Evolutionary conservation across 1,284 basidiomycete species (phyloP).

Genomic region (Apiotrichum domesticum): DNA sequence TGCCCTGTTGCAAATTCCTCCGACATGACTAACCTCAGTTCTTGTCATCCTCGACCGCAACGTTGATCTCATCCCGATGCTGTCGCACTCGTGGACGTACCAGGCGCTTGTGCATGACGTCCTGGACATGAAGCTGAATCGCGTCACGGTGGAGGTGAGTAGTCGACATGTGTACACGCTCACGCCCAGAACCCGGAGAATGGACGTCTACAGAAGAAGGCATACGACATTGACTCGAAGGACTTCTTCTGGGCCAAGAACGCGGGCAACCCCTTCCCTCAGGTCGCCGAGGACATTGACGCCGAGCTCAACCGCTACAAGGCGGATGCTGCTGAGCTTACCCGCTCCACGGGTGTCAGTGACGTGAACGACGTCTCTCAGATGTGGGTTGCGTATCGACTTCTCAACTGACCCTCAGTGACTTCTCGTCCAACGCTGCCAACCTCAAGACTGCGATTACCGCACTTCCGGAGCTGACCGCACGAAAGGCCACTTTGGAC

Average conservation of each 20-base stretch:
- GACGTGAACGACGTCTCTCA: conserved; percentile 93
- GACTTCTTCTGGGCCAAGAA: conserved; percentile 99
- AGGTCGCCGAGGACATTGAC: conserved; percentile 98
- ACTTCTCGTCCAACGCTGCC: conserved; percentile 88
- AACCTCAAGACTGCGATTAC: conserved; percentile 98
- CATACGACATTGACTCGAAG: conserved; percentile 94
- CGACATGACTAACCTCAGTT: conserved; percentile 53
- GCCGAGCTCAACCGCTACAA: conserved; percentile 89
- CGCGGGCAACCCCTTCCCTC: conserved; percentile 91
- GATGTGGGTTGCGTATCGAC: conserved; percentile 55
- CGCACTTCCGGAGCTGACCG: conserved; percentile 93
- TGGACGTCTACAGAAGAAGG: conserved; percentile 67
- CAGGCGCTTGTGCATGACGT: conserved; percentile 98
- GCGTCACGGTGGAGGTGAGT: conserved; percentile 68
- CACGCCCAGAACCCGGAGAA: conserved; percentile 50
- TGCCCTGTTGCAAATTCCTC: not conserved
- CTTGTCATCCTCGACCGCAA: conserved; percentile 92
- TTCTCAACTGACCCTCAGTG: conserved; percentile 51
- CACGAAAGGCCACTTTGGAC: conserved; percentile 91
- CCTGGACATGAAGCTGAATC: conserved; percentile 92
- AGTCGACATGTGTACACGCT: not conserved
- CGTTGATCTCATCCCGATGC: conserved; percentile 87
- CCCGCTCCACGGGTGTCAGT: conserved; percentile 89
- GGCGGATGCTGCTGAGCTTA: conserved; percentile 93
- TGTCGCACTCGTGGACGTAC: conserved; percentile 98